Base-by-base conservation (phyloP, 2,329 filamentous ascomycete species). In the Penicillium sp. region DNA sequence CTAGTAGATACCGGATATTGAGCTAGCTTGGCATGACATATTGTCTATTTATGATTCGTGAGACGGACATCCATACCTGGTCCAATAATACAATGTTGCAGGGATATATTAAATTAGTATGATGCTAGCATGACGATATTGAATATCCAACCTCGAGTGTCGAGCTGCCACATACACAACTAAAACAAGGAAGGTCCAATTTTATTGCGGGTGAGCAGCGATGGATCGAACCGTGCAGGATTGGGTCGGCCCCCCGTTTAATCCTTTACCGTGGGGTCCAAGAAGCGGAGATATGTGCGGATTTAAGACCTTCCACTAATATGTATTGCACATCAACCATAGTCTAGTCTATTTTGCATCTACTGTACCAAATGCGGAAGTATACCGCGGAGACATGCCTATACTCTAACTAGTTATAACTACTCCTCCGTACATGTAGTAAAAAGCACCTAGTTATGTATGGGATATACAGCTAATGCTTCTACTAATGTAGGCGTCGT, bases 1-100 rank as follows among this genome's bases (percentile, higher is more conserved):
- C 48, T 56, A 56, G 53, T 52, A 21, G 53, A 34, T 41, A 36
- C 41, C 41, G 41, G 33, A 53, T 47, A 56, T 47, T 56, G 49
- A 36, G 29, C 15, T 25, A 25, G 11, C 49, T 53, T 56, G 43
- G 49, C 41, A 25, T n/a, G 3, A 6, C 7, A 9, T 10, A 10
- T 21, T 8, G 7, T n/a, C 7, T 6, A 23, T 15, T 44, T 36
- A 25, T 47, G 43, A 49, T 41, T 33, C 31, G 23, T 16, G 44
- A 46, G 7, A 16, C 21, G 3, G 23, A 19, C 5, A 45, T 45
- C 6, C 43, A 16, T 34, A 25, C 31, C 31, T 34, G 31, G 29
- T 13, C 23, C 25, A 44, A 44, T 43, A 25, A 15, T 23, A 31
- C 7, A 21, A 21, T 16, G n/a, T 11, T 31, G 15, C 23, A 33